phyloP scores from a whole-genome alignment of 192 early-diverging fungal species.

The Mortierella claussenii region DNA sequence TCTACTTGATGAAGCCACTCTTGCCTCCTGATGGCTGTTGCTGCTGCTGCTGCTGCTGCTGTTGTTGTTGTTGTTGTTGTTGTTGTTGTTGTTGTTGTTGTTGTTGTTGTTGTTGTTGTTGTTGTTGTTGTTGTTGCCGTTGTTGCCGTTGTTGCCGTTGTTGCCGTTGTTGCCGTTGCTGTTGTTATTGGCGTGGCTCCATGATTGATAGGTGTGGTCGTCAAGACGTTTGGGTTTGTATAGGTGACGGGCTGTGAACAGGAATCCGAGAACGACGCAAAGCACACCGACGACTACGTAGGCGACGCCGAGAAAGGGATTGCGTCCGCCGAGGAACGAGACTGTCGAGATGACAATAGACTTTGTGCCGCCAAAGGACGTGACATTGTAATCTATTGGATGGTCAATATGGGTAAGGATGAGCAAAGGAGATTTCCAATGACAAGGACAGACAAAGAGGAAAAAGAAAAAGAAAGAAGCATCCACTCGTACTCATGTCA shows the following conservation, averaged over 20 bases:
- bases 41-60: too few species aligned
- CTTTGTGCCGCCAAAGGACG: slow-evolving; percentile 92
- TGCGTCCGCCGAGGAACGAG: slow-evolving; percentile 95
- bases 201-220: slow-evolving; percentile 95
- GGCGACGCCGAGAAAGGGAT: slow-evolving; percentile 94
- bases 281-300: slow-evolving; percentile 93
- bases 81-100: too few species aligned
- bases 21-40: not conserved
- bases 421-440: too few species aligned
- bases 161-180: too few species aligned
- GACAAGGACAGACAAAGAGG: slow-evolving; percentile 1
- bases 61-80: too few species aligned
- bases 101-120: too few species aligned
- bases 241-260: slow-evolving; percentile 92
- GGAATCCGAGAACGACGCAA: slow-evolving; percentile 88
- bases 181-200: slow-evolving; percentile 88
- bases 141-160: too few species aligned
- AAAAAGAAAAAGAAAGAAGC: not conserved
- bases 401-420: too few species aligned
- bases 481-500: slow-evolving; percentile 69
- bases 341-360: slow-evolving; percentile 93
- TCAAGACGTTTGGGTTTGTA: slow-evolving; percentile 95
- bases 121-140: too few species aligned
- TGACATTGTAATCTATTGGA: slow-evolving; percentile 82
- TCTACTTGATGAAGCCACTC: not conserved